Evolutionary conservation across 2,329 filamentous ascomycete species (phyloP), one percentile per base, ranked within the genome.

Genomic region (Colletotrichum truncatum): DNA sequence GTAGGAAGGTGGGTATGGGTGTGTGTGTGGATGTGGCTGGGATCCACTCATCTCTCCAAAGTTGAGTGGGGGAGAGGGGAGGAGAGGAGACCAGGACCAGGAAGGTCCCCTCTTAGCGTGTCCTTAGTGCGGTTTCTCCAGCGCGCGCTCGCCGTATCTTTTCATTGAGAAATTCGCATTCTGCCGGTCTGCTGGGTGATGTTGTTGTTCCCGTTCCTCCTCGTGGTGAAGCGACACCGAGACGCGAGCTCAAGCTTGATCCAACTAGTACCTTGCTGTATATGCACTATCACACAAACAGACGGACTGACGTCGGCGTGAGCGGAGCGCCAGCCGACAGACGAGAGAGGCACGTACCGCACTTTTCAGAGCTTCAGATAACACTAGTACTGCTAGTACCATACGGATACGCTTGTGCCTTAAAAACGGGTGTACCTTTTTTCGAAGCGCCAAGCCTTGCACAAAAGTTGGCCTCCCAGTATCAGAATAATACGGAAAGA

Each of bases 21-120:
- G 43, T 26, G 43, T 25, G 43, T 14, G 46, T 16, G 38, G 54
- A 28, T 64, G 63, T 66, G 63, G 63, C 63, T 66, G 63, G 51
- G 34, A 23, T 66, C 63, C 63, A 66, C 49, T 49, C 57, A 36
- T 49, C n/a, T n/a, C n/a, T n/a, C n/a, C 36, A 39, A 21, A 48
- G 43, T n/a, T 32, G 16, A 55, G 26, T 43, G 57, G 41, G 41
- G 62, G 34, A 21, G 62, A 38, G 48, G 45, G 25, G 16, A 39
- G 26, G 9, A 49, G 30, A 36, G n/a, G 34, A 21, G 26, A 25
- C 26, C 53, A 49, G 32, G 49, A 56, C 51, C 63, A 63, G 63
- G 57, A 62, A 63, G 53, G 58, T 32, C 4, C 36, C 10, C 53
- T 59, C 46, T n/a, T 52, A 59, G 53, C 54, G 60, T 34, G 36